Percentiles rank a stretch among this genome's conserved stretches.
These are phyloP conservation scores for Ophiostoma ulmi DNA, from an alignment of 2,329 filamentous ascomycete genomes.

Conservation along the genomic window DNA sequence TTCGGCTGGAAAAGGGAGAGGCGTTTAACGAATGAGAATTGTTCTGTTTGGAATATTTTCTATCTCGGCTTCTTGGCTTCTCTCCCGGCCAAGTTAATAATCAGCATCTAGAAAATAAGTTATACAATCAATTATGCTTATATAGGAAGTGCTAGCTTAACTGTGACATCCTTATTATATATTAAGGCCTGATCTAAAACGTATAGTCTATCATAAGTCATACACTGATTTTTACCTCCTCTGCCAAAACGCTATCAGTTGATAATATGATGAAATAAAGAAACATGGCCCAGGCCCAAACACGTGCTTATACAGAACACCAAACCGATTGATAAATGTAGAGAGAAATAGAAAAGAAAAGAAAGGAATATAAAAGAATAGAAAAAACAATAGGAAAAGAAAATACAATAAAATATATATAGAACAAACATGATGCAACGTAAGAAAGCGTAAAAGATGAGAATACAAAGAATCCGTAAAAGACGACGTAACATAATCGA, in stretches of 20 bases:
- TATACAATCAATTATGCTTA: neutral
- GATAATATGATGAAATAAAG: neutral
- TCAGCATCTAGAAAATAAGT: neutral
- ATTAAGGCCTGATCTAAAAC: neutral
- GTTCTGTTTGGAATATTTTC: neutral
- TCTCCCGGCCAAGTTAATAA: neutral
- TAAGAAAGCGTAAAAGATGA: neutral
- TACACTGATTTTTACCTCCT: neutral
- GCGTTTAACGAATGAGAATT: neutral
- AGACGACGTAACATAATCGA: neutral
- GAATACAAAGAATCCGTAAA: neutral
- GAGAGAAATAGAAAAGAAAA: neutral
- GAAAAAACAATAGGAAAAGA: neutral
- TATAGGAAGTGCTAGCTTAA: neutral
- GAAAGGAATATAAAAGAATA: neutral
- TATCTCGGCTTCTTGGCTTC: neutral
- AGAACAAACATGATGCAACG: neutral
- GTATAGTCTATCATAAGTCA: neutral
- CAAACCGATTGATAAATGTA: neutral
- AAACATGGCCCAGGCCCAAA: neutral
- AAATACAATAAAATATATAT: neutral
- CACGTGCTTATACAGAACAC: neutral
- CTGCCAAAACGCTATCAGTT: neutral
- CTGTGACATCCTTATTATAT: neutral
- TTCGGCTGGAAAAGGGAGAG: slow-evolving; percentile 13